Conservation (phyloP, 495 filamentous ascomycete genomes). For the Daldinia vernicosa region DNA sequence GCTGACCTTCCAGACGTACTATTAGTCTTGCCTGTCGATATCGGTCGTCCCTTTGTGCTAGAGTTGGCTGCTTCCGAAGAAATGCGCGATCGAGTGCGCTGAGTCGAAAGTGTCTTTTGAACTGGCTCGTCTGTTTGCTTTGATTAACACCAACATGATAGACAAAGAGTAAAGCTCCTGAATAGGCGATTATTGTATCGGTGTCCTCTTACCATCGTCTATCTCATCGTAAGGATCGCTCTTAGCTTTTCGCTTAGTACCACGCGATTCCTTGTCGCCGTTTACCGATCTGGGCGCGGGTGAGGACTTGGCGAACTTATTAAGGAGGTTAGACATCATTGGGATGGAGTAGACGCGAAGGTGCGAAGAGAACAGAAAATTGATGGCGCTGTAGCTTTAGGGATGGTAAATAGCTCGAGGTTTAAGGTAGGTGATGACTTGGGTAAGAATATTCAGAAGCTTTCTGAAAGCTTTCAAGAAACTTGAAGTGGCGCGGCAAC, state of each 20-base stretch:
- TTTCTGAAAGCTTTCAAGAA: neutral
- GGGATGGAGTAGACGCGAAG: neutral
- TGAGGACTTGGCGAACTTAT: constrained; percentile 24
- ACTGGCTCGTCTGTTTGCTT: constrained; percentile 24
- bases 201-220: constrained; percentile 36
- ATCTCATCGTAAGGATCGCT: constrained; percentile 46
- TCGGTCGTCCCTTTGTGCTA: constrained; percentile 24
- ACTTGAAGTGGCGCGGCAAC: constrained; percentile 25
- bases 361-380: neutral
- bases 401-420: neutral
- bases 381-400: neutral
- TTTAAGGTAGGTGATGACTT: neutral
- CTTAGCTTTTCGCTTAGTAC: constrained; percentile 45
- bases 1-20: constrained; percentile 22
- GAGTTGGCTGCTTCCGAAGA: constrained; percentile 38
- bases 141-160: neutral
- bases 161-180: neutral
- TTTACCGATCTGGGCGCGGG: constrained; percentile 32
- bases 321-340: constrained; percentile 20
- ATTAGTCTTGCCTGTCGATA: constrained; percentile 13
- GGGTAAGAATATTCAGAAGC: neutral
- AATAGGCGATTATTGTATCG: neutral
- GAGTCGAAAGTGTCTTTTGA: constrained; percentile 30
- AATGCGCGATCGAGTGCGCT: constrained; percentile 41
- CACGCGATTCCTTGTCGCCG: constrained; percentile 28